Percentiles rank a stretch among this genome's conserved stretches.
Conservation (phyloP, 1,284 basidiomycete species). For the Volvariella surrecta region DNA sequence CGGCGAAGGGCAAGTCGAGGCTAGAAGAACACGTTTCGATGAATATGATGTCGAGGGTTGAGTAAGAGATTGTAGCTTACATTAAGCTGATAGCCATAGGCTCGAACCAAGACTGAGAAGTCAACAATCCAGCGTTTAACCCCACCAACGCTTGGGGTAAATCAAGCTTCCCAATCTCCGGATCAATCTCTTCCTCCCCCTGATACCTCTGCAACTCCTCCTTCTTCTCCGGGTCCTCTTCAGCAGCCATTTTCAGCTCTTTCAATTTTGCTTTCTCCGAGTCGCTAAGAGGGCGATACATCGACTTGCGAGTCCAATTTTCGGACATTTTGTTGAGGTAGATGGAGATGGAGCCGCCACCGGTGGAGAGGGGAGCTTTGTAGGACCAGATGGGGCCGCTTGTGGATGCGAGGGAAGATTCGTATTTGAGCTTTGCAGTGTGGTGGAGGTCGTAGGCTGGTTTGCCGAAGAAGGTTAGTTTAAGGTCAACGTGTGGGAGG, state of each 20-base stretch:
- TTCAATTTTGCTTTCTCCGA: constrained; percentile 1
- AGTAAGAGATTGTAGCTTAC: constrained; percentile 5
- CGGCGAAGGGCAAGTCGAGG: constrained; percentile 26
- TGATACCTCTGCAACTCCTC: no score
- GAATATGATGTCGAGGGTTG: not conserved
- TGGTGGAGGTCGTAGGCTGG: constrained; percentile 18
- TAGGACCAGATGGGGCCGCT: constrained; percentile 23
- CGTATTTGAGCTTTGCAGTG: constrained; percentile 6
- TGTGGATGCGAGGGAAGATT: constrained; percentile 10
- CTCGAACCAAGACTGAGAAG: constrained; percentile 23
- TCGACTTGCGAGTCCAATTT: constrained; percentile 9
- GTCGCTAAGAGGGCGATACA: not conserved
- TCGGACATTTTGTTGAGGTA: constrained; percentile 17
- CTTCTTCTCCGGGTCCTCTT: no score
- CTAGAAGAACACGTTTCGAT: not conserved
- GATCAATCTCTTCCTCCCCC: no score
- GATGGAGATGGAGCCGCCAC: constrained; percentile 22
- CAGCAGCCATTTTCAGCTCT: not conserved
- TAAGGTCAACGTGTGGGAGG: constrained; percentile 30
- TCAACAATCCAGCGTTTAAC: constrained; percentile 28
- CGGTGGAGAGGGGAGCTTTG: constrained; percentile 21
- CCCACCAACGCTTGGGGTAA: constrained; percentile 28
- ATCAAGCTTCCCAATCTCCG: no score
- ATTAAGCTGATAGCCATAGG: constrained; percentile 9
- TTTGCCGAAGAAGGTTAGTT: constrained; percentile 26